Evolutionary conservation across 2,329 filamentous ascomycete genomes (phyloP), one percentile per base, ranked within the genome.

Genomic region (Aspergillus niger): DNA sequence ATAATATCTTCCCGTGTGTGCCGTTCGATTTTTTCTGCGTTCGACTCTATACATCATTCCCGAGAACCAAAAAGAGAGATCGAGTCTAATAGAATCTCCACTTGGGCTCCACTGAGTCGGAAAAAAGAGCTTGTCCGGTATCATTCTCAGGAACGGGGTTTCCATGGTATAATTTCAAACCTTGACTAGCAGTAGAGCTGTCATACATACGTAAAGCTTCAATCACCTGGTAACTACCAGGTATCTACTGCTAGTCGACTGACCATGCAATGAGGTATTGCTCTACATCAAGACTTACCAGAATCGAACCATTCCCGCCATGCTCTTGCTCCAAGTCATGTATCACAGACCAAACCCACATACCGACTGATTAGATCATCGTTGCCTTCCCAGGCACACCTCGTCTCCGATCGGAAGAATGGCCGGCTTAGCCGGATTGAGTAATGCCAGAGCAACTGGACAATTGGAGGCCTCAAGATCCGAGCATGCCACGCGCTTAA

Each of bases 61-160:
- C 51, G 59, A 66, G 44, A 59, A 53, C 55, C 51, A 56, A 63
- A 68, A 66, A 67, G 64, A 61, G 58, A 72, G 71, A 74, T 74
- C 72, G 72, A 68, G 68, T 65, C 72, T 69, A 71, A 71, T 62
- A 57, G 58, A 59, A 63, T 63, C 65, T 68, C 70, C 70, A 71
- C 72, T 67, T 54, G 22, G 36, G 58, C 67, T 70, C 68, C 70
- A 72, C 70, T 63, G 22, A 57, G 61, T 72, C 72, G 71, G 71
- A 69, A 72, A 70, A 74, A 70, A 66, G 64, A 70, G 65, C 65
- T 71, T 67, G 61, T 69, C 63, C 63, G 62, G 61, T 61, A 65
- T 58, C 59, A 43, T 39, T 36, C 32, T 36, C 59, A 62, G 57
- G 56, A 63, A 62, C 58, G 48, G 56, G 55, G 32, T 36, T 49